Evolutionary conservation across 305 asterid genomes (phyloP).

Genomic region (Ajuga reptans): DNA sequence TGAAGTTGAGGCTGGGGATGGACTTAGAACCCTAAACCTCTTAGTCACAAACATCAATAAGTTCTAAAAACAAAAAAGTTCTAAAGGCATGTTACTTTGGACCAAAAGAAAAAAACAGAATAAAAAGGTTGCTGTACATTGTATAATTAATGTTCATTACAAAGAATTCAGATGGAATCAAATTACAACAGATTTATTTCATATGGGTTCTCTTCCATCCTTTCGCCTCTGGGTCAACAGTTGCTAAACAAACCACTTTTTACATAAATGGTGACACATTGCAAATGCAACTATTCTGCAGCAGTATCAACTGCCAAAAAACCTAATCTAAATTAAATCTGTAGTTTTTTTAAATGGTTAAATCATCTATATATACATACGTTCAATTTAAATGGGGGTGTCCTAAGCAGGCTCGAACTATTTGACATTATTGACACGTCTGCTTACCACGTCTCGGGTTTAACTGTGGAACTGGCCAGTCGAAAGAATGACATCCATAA

Average conservation of each 20-base stretch:
- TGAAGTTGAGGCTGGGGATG: too few species aligned
- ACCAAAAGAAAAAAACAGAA: too few species aligned
- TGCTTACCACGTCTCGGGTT: background rate
- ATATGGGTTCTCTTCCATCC: background rate
- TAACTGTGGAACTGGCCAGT: background rate
- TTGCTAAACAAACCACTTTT: too few species aligned
- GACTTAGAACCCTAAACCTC: too few species aligned
- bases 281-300: background rate
- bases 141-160: background rate
- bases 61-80: too few species aligned
- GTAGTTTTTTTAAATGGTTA: background rate
- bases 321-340: background rate
- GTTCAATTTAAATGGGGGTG: background rate
- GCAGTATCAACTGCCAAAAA: background rate
- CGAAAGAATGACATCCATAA: background rate
- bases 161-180: background rate
- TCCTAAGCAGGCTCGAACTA: background rate
- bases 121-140: background rate
- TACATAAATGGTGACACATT: too few species aligned
- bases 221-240: too few species aligned
- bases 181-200: background rate
- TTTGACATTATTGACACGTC: background rate
- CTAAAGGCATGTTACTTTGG: too few species aligned
- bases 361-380: conserved; percentile 19
- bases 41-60: too few species aligned